Base-by-base conservation (phyloP, 2,329 filamentous ascomycete species). In the Gremmenia infestans region DNA sequence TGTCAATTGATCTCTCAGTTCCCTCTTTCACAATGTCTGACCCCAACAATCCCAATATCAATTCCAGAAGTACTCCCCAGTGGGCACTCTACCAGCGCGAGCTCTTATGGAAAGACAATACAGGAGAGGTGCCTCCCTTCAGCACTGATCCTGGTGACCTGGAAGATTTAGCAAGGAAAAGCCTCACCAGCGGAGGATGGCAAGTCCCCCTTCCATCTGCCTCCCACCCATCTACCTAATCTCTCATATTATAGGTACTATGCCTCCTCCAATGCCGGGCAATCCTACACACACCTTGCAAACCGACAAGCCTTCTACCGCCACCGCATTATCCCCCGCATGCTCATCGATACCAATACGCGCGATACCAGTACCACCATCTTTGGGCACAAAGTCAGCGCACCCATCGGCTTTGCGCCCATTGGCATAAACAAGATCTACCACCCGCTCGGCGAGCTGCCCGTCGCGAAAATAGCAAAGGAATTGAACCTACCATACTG, bases 341-440 rank as follows among this genome's bases (percentile, higher is more conserved):
- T 80, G 73, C 77, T 87, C 1, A 76, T 85, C 43, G 81, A 86
- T 68, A 85, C 80, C 7, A 83, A 81, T 64, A 70, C 69, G 35
- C 78, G 82, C 39, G 81, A 86, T 63, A 83, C 81, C 1, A 70
- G 71, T 1, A 81, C 81, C 12, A 72, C 71, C 4, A 81, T 87
- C 58, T 87, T 85, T 67, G 80, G 82, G 14, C 80, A 85, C 67
- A 74, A 76, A 49, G 78, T 82, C 14, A 73, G 77, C 2, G 82
- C 81, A 0, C 83, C 83, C 0, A 80, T 87, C 50, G 82, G 81
- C n/a, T 83, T 87, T 63, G 80, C 83, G 0, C 82, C 83, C 0
- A 79, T 86, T 28, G 83, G 83, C 4, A 85, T 87, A 62, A 85
- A 87, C 72, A 79, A 80, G 59, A 87, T 86, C 62, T 86, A 85